These are phyloP conservation scores for Cyberlindnera veronae DNA, from an alignment of 805 yeast species.

Conservation along the genomic window DNA sequence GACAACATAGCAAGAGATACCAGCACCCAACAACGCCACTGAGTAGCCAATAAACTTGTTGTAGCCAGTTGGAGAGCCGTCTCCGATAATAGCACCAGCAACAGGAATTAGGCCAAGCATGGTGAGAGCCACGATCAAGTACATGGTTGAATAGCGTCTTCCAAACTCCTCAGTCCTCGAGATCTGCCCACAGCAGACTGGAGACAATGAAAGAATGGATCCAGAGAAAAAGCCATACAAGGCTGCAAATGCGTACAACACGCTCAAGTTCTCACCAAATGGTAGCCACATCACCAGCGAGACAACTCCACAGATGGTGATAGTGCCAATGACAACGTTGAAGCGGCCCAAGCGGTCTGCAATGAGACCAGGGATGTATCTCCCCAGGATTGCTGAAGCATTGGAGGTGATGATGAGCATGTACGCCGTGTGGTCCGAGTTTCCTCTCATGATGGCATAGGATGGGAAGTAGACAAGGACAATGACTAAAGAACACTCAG, in stretches of 20 bases:
- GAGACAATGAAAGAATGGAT: conserved; percentile 50
- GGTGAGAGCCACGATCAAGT: conserved; percentile 53
- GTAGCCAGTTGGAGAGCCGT: conserved; percentile 14
- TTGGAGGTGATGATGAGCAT: conserved; percentile 44
- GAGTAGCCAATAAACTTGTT: conserved; percentile 17
- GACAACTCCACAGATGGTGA: conserved; percentile 31
- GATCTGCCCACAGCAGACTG: conserved; percentile 58
- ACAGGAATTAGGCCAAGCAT: conserved; percentile 47
- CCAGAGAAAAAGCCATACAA: conserved; percentile 53
- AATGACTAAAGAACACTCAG: conserved; percentile 44
- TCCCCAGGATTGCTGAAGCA: conserved; percentile 39
- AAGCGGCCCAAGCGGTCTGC: conserved; percentile 49
- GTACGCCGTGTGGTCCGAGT: conserved; percentile 37
- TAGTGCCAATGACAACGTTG: conserved; percentile 45
- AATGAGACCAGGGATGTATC: conserved; percentile 40
- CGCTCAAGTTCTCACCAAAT: conserved; percentile 33
- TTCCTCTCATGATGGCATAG: conserved; percentile 45
- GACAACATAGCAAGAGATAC: conserved; percentile 13
- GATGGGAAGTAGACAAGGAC: conserved; percentile 50
- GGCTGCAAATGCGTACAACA: conserved; percentile 41
- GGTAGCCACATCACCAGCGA: conserved; percentile 40
- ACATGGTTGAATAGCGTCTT: conserved; percentile 52
- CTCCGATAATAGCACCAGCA: conserved; percentile 46
- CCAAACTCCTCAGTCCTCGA: conserved; percentile 52
- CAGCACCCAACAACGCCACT: conserved; percentile 16